Percentiles rank a stretch among this genome's conserved stretches.
Evolutionary conservation across 2,329 filamentous ascomycete genomes (phyloP).

Genomic region (Trichoderma koningii): DNA sequence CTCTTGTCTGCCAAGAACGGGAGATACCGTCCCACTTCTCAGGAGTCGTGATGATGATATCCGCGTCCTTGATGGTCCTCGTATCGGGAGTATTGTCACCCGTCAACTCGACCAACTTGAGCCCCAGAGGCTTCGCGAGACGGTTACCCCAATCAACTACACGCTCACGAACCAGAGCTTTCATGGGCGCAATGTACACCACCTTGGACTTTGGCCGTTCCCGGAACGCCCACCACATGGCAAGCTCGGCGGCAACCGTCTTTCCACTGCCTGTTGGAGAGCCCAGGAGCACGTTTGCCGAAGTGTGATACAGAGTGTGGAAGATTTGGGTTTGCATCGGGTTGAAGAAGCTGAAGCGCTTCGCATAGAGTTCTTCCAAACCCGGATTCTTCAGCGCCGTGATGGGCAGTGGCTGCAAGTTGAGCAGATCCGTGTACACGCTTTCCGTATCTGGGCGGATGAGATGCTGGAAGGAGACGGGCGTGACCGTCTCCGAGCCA

Average conservation of each 20-base stretch:
- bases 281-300: constrained; percentile 88
- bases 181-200: constrained; percentile 99
- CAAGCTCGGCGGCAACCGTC: constrained; percentile 91
- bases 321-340: constrained; percentile 99
- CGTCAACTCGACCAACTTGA: constrained; percentile 93
- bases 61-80: constrained; percentile 88
- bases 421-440: constrained; percentile 90
- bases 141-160: constrained; percentile 92
- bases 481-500: constrained; percentile 91
- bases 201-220: constrained; percentile 95
- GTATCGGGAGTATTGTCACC: constrained; percentile 98
- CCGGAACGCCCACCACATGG: constrained; percentile 99
- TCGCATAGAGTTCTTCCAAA: constrained; percentile 83
- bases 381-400: constrained; percentile 82
- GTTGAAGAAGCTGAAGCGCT: constrained; percentile 95
- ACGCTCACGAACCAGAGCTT: constrained; percentile 92
- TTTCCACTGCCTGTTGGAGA: constrained; percentile 97
- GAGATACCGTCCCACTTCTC: constrained; percentile 99
- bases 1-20: constrained; percentile 96
- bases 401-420: constrained; percentile 86
- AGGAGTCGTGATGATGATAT: constrained; percentile 98
- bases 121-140: constrained; percentile 76
- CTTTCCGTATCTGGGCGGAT: constrained; percentile 97
- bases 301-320: constrained; percentile 90
- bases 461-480: constrained; percentile 95